Conservation (phyloP, 2,329 filamentous ascomycete genomes). For the Penicillium griseofulvum region DNA sequence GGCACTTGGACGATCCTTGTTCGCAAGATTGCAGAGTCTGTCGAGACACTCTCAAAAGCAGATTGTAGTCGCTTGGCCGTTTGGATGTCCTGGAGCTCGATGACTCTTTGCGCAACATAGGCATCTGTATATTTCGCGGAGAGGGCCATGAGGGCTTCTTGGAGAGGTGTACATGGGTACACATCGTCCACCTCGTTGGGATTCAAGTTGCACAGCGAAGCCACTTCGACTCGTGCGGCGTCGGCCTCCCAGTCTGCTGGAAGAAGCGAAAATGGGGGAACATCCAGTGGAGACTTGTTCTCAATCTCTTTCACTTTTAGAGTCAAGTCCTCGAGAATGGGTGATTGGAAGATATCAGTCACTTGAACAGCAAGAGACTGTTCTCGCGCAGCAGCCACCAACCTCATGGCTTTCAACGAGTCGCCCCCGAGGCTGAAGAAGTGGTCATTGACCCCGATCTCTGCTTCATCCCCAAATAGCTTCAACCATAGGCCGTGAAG, state of each 20-base stretch:
- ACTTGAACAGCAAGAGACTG: slow-evolving; percentile 22
- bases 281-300: neutral
- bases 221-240: neutral
- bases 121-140: slow-evolving; percentile 37
- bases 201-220: neutral
- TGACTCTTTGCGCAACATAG: slow-evolving; percentile 40
- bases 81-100: slow-evolving; percentile 30
- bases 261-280: neutral
- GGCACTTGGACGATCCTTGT: slow-evolving; percentile 33
- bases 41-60: slow-evolving; percentile 33
- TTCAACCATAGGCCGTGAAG: slow-evolving; percentile 33
- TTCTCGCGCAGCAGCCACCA: slow-evolving; percentile 23
- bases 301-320: neutral
- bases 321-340: slow-evolving; percentile 38
- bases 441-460: slow-evolving; percentile 18
- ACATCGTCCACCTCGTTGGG: slow-evolving; percentile 24
- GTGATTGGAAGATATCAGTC: slow-evolving; percentile 30
- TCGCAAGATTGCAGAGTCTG: slow-evolving; percentile 38
- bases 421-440: slow-evolving; percentile 28
- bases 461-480: slow-evolving; percentile 25
- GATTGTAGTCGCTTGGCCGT: slow-evolving; percentile 27
- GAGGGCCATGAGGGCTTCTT: slow-evolving; percentile 39
- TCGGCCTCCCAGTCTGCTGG: neutral
- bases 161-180: slow-evolving; percentile 29
- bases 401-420: slow-evolving; percentile 30